Evolutionary conservation across 2,329 filamentous ascomycete genomes (phyloP).

Genomic region (Xylariaceae sp.): DNA sequence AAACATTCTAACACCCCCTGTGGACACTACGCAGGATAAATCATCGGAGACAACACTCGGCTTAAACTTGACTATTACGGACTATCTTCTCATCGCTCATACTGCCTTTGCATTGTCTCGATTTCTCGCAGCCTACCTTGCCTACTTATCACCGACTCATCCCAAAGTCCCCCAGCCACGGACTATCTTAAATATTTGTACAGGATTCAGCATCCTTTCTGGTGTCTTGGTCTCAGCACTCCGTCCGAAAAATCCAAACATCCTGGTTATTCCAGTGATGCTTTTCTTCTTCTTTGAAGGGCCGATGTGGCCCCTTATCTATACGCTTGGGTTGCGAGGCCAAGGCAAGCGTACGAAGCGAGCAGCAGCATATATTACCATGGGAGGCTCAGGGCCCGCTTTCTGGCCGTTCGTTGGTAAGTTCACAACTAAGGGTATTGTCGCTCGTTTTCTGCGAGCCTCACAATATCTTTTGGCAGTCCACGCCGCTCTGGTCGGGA

Average conservation of each 20-base stretch:
- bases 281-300: conserved; percentile 82
- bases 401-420: conserved; percentile 71
- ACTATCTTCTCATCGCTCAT: conserved; percentile 76
- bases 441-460: neutral
- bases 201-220: conserved; percentile 64
- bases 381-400: conserved; percentile 74
- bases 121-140: conserved; percentile 69
- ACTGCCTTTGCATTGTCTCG: conserved; percentile 75
- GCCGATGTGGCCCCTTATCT: conserved; percentile 82
- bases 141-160: conserved; percentile 59
- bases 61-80: conserved; percentile 61
- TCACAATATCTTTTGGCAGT: neutral
- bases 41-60: conserved; percentile 47
- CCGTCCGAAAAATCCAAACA: conserved; percentile 51
- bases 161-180: conserved; percentile 66
- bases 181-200: conserved; percentile 70
- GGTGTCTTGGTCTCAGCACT: conserved; percentile 56
- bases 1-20: conserved; percentile 50
- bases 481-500: neutral
- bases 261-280: conserved; percentile 65
- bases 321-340: conserved; percentile 78
- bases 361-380: conserved; percentile 78
- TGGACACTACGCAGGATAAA: conserved; percentile 44
- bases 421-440: neutral
- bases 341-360: conserved; percentile 82